phyloP scores from a whole-genome alignment of 2,329 filamentous ascomycete genomes.

The Cordyceps fumosorosea region DNA sequence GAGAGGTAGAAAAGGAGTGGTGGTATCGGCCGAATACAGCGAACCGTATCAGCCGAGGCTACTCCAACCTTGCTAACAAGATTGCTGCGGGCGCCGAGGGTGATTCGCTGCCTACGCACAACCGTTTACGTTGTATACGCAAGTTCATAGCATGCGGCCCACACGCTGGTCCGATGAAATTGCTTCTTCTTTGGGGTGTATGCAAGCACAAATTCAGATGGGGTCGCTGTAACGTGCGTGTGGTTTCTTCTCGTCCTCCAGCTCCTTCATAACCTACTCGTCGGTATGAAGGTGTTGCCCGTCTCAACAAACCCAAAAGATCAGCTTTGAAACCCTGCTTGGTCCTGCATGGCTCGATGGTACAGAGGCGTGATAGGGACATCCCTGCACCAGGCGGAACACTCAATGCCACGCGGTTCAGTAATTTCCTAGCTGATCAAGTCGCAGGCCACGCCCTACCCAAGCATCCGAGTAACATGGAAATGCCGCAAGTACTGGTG shows the following conservation, averaged over 20 bases:
- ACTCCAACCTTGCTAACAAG: not conserved
- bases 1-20: not conserved
- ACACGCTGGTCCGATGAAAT: not conserved
- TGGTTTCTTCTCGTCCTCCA: too few relatives aligned
- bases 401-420: not conserved
- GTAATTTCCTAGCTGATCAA: not conserved
- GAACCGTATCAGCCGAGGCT: not conserved
- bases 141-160: not conserved
- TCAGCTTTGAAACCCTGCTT: not conserved
- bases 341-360: not conserved
- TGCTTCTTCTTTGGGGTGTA: too few relatives aligned
- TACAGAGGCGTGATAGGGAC: too few relatives aligned
- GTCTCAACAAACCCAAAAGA: not conserved
- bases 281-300: too few relatives aligned
- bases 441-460: not conserved
- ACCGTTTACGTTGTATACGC: not conserved
- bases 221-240: too few relatives aligned
- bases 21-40: not conserved
- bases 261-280: too few relatives aligned
- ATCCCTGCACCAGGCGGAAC: not conserved
- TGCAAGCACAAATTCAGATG: not conserved
- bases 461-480: not conserved
- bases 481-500: constrained; percentile 7
- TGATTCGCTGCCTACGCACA: not conserved
- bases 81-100: not conserved